Base-by-base conservation (phyloP, 192 early-diverging fungal species). In the Entomortierella parvispora region DNA sequence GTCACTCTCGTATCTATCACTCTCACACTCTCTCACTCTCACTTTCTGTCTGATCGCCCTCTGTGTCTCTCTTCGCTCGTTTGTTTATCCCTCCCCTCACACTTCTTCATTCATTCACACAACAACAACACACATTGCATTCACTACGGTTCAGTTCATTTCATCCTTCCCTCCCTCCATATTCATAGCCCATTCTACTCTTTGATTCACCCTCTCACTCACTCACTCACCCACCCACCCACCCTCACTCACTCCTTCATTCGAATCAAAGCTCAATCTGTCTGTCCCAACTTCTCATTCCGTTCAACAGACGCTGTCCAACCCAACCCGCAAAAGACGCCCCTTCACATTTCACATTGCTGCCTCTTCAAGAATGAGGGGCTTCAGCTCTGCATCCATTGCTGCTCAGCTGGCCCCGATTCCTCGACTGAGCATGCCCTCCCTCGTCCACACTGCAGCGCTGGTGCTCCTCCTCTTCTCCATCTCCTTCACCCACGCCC, bases 391-490 rank as follows among this genome's bases (percentile, higher is more conserved):
- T 28, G 45, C 58, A 48, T 32, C 46, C 18, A 20, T 18, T 14
- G 28, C 28, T 61, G 58, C 45, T 46, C 58, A 14, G 45, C 44
- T 48, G 58, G 15, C 44, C 42, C 58, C 33, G 43, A 12, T 20
- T 49, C 47, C 8, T 12, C 47, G 22, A 49, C 47, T 17, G 47
- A 49, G 15, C 47, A 17, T 12, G 9, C 15, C n/a, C 47, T 23
- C 22, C 22, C 43, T 11, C 17, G 43, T 44, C 43, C 43, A 11
- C 43, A 17, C 43, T 17, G n/a, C 6, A 17, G 22, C 47, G 9
- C 47, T 18, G 4, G 15, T 18, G 4, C 47, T 49, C 22, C 18
- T 49, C 22, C 18, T 23, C 37, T 40, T 40, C 37, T 12, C 12
- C 37, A 9, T 12, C 37, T 12, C 12, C 37, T 40, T 40, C 12